Evolutionary conservation across 768 basidiomycete genomes (phyloP).

Genomic region (Amanita phalloides): DNA sequence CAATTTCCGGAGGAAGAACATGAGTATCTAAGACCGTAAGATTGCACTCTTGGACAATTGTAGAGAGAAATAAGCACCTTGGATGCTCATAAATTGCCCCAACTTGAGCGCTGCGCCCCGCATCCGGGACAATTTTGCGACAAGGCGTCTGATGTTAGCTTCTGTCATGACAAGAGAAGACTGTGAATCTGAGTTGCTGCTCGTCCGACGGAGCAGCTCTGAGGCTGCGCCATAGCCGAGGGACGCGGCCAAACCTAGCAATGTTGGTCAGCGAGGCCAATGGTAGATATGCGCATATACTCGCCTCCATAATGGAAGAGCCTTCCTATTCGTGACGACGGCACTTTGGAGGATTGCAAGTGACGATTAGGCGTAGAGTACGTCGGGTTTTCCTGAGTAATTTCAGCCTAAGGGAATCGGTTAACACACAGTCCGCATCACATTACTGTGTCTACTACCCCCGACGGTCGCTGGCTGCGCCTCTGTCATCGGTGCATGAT

Average conservation of each 20-base stretch:
- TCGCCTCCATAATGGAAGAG: constrained; percentile 91
- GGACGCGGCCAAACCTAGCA: constrained; percentile 78
- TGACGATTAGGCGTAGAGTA: constrained; percentile 23
- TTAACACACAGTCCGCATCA: neutral
- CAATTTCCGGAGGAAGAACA: constrained; percentile 76
- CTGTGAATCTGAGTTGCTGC: constrained; percentile 16
- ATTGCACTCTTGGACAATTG: neutral
- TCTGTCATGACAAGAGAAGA: constrained; percentile 79
- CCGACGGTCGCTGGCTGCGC: no score
- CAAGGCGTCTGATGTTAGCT: constrained; percentile 81
- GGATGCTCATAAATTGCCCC: constrained; percentile 96
- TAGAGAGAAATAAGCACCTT: constrained; percentile 34
- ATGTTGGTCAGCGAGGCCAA: neutral
- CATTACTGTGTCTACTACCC: neutral
- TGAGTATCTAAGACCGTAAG: constrained; percentile 60
- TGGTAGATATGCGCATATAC: neutral
- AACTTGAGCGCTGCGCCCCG: constrained; percentile 93
- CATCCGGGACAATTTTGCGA: constrained; percentile 91
- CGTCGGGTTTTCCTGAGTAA: neutral
- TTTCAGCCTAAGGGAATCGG: constrained; percentile 1
- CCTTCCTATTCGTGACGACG: constrained; percentile 80
- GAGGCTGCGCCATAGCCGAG: constrained; percentile 84
- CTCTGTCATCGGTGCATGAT: neutral
- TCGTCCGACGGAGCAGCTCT: constrained; percentile 69
- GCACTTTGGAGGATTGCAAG: constrained; percentile 78